Evolutionary conservation across 2,329 filamentous ascomycete genomes (phyloP).

Genomic region (Aspergillus oerlinghausenensis): DNA sequence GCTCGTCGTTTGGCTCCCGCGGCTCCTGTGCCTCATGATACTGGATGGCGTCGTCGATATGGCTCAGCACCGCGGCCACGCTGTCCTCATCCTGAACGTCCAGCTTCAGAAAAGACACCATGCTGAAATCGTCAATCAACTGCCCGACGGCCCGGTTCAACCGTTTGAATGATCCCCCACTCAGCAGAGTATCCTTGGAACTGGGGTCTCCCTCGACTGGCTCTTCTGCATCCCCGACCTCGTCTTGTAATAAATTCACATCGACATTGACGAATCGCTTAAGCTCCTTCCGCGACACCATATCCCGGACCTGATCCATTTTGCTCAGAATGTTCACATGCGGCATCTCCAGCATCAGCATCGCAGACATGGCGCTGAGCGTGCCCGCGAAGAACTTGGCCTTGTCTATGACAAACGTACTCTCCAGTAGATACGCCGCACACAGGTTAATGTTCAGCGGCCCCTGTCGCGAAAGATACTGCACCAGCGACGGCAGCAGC

Average conservation of each 20-base stretch:
- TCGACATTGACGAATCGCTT: slow-evolving; percentile 90
- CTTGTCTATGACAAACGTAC: slow-evolving; percentile 90
- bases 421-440: slow-evolving; percentile 89
- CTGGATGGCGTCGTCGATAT: slow-evolving; percentile 91
- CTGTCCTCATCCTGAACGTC: slow-evolving; percentile 91
- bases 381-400: slow-evolving; percentile 98
- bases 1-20: slow-evolving; percentile 67
- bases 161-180: slow-evolving; percentile 72
- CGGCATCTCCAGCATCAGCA: slow-evolving; percentile 97
- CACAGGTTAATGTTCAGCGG: slow-evolving; percentile 86
- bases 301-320: slow-evolving; percentile 93
- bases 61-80: slow-evolving; percentile 75
- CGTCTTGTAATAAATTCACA: slow-evolving; percentile 71
- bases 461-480: slow-evolving; percentile 72
- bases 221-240: slow-evolving; percentile 46
- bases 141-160: slow-evolving; percentile 84
- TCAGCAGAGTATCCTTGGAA: slow-evolving; percentile 68
- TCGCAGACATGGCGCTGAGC: slow-evolving; percentile 93
- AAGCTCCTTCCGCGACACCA: slow-evolving; percentile 79
- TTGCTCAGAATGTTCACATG: slow-evolving; percentile 96
- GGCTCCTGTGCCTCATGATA: slow-evolving; percentile 92
- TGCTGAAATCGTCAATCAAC: slow-evolving; percentile 94
- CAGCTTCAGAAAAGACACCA: slow-evolving; percentile 91
- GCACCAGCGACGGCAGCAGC: slow-evolving; percentile 78
- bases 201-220: slow-evolving; percentile 58